A percentile compares a stretch with the other conserved stretches of the same genome.
Conservation (phyloP, 148 eudicot species). For the Cornus suecica region DNA sequence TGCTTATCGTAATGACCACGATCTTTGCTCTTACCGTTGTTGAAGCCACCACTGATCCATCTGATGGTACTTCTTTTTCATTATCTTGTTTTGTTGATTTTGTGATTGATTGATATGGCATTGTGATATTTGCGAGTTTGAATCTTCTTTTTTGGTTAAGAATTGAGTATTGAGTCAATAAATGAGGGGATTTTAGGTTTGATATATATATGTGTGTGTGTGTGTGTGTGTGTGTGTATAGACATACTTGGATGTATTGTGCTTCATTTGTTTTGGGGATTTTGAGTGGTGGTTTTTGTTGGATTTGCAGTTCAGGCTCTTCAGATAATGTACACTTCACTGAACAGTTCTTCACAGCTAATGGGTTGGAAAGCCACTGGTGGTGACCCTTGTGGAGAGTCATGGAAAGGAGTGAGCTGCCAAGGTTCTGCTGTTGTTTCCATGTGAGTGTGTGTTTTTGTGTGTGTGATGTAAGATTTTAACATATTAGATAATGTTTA, state of each 20-base stretch:
- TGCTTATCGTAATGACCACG: constrained; percentile 28
- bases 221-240: not conserved
- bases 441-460: constrained; percentile 40
- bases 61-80: constrained; percentile 49
- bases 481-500: not conserved
- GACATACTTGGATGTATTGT: not conserved
- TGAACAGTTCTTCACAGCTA: constrained; percentile 81
- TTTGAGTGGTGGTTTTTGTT: constrained; percentile 11
- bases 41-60: constrained; percentile 61
- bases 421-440: constrained; percentile 86
- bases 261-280: not conserved
- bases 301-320: constrained; percentile 72
- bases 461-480: not conserved
- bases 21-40: constrained; percentile 23
- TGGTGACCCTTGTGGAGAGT: constrained; percentile 94
- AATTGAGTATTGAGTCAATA: not conserved
- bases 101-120: constrained; percentile 1
- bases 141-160: constrained; percentile 7
- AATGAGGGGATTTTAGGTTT: constrained; percentile 12
- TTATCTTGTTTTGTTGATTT: constrained; percentile 1
- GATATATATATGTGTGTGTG: not conserved
- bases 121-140: constrained; percentile 3
- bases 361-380: constrained; percentile 75
- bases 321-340: constrained; percentile 68
- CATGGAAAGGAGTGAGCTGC: constrained; percentile 89